Evolutionary conservation across 495 filamentous ascomycete species (phyloP).

Genomic region (Delitschia confertaspora): DNA sequence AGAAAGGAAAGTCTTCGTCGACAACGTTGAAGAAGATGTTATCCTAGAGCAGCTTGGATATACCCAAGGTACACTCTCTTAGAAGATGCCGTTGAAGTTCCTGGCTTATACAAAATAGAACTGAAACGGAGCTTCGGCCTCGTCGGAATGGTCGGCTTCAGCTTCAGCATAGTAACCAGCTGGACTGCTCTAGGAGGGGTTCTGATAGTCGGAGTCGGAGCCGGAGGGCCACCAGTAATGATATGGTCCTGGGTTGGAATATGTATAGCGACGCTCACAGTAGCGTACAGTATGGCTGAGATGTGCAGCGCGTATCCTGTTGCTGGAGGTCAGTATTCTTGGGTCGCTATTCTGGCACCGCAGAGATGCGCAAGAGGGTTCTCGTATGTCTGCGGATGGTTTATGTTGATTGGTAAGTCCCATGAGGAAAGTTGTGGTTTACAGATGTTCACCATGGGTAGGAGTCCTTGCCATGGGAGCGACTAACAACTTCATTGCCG

Average conservation of each 20-base stretch:
- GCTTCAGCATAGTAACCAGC: constrained; percentile 50
- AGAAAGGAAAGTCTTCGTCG: constrained; percentile 16
- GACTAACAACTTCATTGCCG: constrained; percentile 48
- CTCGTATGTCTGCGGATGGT: constrained; percentile 32
- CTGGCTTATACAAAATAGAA: constrained; percentile 32
- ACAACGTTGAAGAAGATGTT: constrained; percentile 21
- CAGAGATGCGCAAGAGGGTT: constrained; percentile 33
- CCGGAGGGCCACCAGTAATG: constrained; percentile 51
- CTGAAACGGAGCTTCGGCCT: constrained; percentile 51
- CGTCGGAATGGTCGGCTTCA: constrained; percentile 52
- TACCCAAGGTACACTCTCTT: constrained; percentile 38
- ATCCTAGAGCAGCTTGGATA: constrained; percentile 32
- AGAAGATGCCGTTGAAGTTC: neutral
- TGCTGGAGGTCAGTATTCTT: constrained; percentile 49
- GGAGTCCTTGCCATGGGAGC: constrained; percentile 51
- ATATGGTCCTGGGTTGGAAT: constrained; percentile 49
- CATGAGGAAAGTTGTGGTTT: neutral
- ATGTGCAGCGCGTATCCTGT: constrained; percentile 49
- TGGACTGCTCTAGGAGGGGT: constrained; percentile 50
- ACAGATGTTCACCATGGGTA: constrained; percentile 17
- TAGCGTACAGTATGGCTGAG: constrained; percentile 51
- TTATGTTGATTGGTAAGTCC: constrained; percentile 30
- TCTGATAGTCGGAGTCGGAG: constrained; percentile 47
- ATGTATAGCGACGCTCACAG: constrained; percentile 42
- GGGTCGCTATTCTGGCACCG: constrained; percentile 49